phyloP scores from a whole-genome alignment of 2,329 filamentous ascomycete genomes.

The Colletotrichum godetiae region DNA sequence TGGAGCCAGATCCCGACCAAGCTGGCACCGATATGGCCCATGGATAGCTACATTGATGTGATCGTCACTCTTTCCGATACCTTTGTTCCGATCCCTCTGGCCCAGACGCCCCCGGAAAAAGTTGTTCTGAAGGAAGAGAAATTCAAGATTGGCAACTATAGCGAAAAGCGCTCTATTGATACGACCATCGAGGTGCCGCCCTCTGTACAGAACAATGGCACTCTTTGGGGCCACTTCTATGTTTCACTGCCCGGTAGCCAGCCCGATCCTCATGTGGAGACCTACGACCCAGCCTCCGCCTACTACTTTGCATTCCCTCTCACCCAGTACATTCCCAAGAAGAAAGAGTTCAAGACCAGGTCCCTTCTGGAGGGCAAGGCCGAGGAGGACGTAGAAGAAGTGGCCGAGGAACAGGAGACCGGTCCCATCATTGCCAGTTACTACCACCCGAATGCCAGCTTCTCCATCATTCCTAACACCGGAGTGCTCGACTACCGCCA shows the following conservation, averaged over 20 bases:
- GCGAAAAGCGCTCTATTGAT: constrained; percentile 81
- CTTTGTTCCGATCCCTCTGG: constrained; percentile 75
- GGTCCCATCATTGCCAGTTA: constrained; percentile 83
- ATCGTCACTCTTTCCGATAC: constrained; percentile 85
- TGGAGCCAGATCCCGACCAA: constrained; percentile 75
- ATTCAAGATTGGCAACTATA: constrained; percentile 83
- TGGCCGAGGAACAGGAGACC: constrained; percentile 61
- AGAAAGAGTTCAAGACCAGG: constrained; percentile 87
- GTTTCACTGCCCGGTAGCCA: constrained; percentile 80
- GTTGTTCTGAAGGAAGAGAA: constrained; percentile 83
- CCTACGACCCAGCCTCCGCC: constrained; percentile 80
- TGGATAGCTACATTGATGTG: constrained; percentile 83
- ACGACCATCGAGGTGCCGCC: constrained; percentile 82
- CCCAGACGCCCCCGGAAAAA: constrained; percentile 72
- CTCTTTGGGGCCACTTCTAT: constrained; percentile 95
- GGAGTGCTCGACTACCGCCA: constrained; percentile 75
- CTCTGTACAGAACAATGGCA: constrained; percentile 89
- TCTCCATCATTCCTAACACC: constrained; percentile 86
- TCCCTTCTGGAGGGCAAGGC: constrained; percentile 77
- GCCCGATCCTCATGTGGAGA: constrained; percentile 78
- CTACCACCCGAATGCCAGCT: constrained; percentile 94
- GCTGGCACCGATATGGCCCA: constrained; percentile 89
- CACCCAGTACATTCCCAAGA: constrained; percentile 91
- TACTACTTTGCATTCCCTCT: constrained; percentile 87
- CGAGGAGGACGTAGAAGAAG: constrained; percentile 63